Conservation (phyloP, 2,329 filamentous ascomycete genomes). For the Chaetomium strumarium region DNA sequence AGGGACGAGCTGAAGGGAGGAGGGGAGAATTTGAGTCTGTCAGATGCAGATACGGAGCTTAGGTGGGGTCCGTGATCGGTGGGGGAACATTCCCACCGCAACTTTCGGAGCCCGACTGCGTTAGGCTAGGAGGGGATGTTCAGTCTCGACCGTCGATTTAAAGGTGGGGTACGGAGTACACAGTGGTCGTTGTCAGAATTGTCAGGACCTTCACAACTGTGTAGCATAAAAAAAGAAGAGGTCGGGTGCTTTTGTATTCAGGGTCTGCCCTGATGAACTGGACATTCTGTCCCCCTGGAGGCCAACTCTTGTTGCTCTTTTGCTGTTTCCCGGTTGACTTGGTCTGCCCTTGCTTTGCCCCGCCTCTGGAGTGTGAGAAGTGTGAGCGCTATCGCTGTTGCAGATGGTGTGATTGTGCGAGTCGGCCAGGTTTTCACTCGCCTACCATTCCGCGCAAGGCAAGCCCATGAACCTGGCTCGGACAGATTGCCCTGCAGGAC, state of each 20-base stretch:
- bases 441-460: conserved; percentile 8
- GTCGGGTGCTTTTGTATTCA: too few species aligned
- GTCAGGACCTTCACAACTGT: too few species aligned
- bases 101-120: conserved; percentile 20
- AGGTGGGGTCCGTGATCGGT: conserved; percentile 19
- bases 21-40: conserved; percentile 16
- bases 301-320: neutral
- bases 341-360: conserved; percentile 4
- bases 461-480: conserved; percentile 14
- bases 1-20: conserved; percentile 9
- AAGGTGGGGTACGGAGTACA: too few species aligned
- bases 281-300: too few species aligned
- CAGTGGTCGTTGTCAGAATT: too few species aligned
- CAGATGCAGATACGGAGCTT: neutral
- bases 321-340: neutral
- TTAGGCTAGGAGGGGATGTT: neutral
- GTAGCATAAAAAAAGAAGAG: too few species aligned
- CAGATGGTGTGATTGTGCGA: conserved; percentile 20
- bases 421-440: conserved; percentile 13
- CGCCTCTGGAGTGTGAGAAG: neutral
- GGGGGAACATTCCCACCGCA: conserved; percentile 13
- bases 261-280: too few species aligned
- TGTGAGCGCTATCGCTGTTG: conserved; percentile 14
- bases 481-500: conserved; percentile 4
- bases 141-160: neutral